Percentiles rank a stretch among this genome's conserved stretches.
These are phyloP conservation scores for Russula sp. DNA, from an alignment of 768 basidiomycete genomes.

Conservation along the genomic window DNA sequence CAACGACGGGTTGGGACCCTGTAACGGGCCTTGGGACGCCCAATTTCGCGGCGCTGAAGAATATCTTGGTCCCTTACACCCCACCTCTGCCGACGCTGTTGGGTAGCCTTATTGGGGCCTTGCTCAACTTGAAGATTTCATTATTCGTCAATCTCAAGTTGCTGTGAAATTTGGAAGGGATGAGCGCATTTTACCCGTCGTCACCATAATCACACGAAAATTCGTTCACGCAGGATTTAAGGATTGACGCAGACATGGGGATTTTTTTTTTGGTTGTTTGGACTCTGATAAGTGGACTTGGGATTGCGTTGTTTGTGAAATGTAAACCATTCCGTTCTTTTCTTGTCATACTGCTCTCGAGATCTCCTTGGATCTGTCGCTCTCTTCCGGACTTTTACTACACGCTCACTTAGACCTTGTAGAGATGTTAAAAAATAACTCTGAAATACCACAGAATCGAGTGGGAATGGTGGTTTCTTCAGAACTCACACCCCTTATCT, in stretches of 20 bases:
- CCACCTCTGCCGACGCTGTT: background rate
- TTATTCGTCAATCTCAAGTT: background rate
- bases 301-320: background rate
- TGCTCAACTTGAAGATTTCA: background rate
- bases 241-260: background rate
- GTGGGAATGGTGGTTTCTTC: background rate
- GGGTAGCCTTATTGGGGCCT: background rate
- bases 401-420: background rate
- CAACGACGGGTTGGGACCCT: constrained; percentile 40
- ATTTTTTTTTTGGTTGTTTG: constrained; percentile 6
- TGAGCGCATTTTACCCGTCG: background rate
- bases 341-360: background rate
- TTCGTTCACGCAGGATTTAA: background rate
- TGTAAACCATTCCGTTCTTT: background rate
- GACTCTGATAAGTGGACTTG: background rate
- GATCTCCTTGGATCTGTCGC: constrained; percentile 1
- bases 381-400: background rate
- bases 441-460: background rate
- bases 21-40: constrained; percentile 40
- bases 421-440: background rate
- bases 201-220: background rate
- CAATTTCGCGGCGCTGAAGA: constrained; percentile 36
- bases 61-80: constrained; percentile 28
- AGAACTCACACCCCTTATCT: background rate
- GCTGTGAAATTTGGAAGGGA: background rate